Evolutionary conservation across 345 rosid species (phyloP).

Genomic region (Rhizophora apiculata): DNA sequence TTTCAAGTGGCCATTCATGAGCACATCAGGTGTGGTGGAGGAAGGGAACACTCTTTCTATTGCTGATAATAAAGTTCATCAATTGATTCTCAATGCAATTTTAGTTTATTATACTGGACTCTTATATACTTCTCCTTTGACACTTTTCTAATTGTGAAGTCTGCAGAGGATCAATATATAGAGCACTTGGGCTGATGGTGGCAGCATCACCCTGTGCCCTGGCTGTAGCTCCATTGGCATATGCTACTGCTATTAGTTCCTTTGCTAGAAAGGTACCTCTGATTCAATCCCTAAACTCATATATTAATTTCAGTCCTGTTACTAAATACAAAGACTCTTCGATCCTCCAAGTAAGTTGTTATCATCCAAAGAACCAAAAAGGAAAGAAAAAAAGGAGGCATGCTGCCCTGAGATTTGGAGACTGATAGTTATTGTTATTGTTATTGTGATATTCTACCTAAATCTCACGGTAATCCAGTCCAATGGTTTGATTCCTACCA

Average conservation of each 20-base stretch:
- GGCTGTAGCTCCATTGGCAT: constrained; percentile 99
- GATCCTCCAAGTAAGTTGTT: background rate
- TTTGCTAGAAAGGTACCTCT: constrained; percentile 82
- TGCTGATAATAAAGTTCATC: background rate
- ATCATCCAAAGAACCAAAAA: too few relatives aligned
- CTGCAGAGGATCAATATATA: constrained; percentile 91
- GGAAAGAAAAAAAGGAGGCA: background rate
- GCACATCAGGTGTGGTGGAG: constrained; percentile 65
- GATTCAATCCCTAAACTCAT: constrained; percentile 8
- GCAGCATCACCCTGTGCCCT: constrained; percentile 98
- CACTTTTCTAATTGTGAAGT: constrained; percentile 39
- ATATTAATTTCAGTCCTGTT: background rate
- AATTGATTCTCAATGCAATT: too few relatives aligned
- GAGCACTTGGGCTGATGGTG: constrained; percentile 94
- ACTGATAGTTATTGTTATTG: background rate
- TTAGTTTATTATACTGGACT: too few relatives aligned
- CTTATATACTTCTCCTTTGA: constrained; percentile 11
- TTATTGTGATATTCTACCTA: background rate
- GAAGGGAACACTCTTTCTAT: background rate
- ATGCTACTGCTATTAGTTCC: constrained; percentile 92
- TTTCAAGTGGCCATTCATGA: constrained; percentile 89
- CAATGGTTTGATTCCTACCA: background rate
- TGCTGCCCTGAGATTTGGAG: background rate
- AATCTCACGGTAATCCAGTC: too few relatives aligned
- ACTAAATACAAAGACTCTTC: background rate